Evolutionary conservation across 805 yeast genomes (phyloP), one percentile per base, ranked within the genome.

Genomic region (Candida michaelii): DNA sequence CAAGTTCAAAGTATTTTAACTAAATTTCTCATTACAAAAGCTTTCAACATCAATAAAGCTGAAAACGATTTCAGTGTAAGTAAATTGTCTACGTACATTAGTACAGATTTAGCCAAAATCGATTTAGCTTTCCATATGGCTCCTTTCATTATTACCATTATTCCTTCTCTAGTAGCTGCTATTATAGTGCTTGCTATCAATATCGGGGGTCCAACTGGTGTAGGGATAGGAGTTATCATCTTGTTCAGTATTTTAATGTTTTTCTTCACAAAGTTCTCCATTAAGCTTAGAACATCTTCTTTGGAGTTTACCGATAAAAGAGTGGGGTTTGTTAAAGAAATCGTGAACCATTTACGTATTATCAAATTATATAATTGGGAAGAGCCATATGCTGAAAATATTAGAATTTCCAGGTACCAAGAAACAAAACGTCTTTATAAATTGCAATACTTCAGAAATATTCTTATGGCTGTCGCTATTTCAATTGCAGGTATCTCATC

Each of bases 341-440:
- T 89, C 27, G 69, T 90, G 46, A 80, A 77, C 55, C 80, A 85
- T 49, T 77, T 90, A 74, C 86, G 85, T 55, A 75, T 83, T 59
- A 86, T 90, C 60, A 90, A 90, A 66, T 84, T 77, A 58, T 90
- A 89, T 59, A 86, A 95, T 0, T 90, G 97, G 97, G 97, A 90
- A 65, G 71, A 70, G 19, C 89, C 97, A 0, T 90, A 88, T 58
- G 70, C 72, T 39, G 59, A 71, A 6, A 66, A 74, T 42, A 74
- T 90, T 25, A 56, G 76, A 12, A 69, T 68, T 12, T 68, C 79
- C 21, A 77, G 97, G 59, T 53, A 56, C 0, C 54, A 65, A 16
- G 97, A 89, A 62, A 80, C 85, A 73, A 52, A 55, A 3, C 65
- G 71, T 37, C 74, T 90, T 45, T 73, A 80, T 49, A 71, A 66